Conservation (phyloP, 805 yeast genomes). For the Kodamaea laetipori region DNA sequence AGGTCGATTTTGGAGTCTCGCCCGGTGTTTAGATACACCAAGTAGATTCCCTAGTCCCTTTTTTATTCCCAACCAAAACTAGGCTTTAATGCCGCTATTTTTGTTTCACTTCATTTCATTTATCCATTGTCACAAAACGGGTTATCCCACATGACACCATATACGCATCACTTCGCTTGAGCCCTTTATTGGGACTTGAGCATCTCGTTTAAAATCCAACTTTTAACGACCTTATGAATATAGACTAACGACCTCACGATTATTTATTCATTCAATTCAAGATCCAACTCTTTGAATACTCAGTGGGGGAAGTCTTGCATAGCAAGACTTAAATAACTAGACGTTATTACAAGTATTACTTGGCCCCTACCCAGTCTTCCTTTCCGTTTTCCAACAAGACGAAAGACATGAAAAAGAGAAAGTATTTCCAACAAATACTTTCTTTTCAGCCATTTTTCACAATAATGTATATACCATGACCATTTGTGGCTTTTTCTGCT, state of each 20-base stretch:
- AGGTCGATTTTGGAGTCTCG: constrained; percentile 23
- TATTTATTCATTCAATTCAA: constrained; percentile 17
- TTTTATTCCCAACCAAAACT: too few species aligned
- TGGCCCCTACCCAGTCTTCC: constrained; percentile 14
- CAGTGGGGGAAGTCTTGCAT: constrained; percentile 10
- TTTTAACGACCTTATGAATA: constrained; percentile 32
- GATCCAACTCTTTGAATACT: constrained; percentile 20
- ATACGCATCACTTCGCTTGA: constrained; percentile 10
- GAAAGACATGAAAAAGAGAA: constrained; percentile 17
- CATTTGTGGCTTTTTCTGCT: constrained; percentile 16
- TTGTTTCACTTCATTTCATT: constrained; percentile 2
- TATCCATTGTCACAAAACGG: constrained; percentile 13
- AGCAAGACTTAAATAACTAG: constrained; percentile 7
- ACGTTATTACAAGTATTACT: constrained; percentile 2
- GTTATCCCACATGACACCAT: constrained; percentile 13
- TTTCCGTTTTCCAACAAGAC: constrained; percentile 19
- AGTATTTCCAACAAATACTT: constrained; percentile 19
- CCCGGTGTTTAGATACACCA: constrained; percentile 35
- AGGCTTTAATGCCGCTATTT: too few species aligned
- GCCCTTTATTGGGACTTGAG: constrained; percentile 14
- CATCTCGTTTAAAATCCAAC: constrained; percentile 39
- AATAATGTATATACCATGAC: constrained; percentile 9
- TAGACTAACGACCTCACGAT: constrained; percentile 18
- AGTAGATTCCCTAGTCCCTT: constrained; percentile 17
- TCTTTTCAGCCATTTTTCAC: constrained; percentile 11